Conservation (phyloP, 2,329 filamentous ascomycete species). For the Diaporthe capsici region DNA sequence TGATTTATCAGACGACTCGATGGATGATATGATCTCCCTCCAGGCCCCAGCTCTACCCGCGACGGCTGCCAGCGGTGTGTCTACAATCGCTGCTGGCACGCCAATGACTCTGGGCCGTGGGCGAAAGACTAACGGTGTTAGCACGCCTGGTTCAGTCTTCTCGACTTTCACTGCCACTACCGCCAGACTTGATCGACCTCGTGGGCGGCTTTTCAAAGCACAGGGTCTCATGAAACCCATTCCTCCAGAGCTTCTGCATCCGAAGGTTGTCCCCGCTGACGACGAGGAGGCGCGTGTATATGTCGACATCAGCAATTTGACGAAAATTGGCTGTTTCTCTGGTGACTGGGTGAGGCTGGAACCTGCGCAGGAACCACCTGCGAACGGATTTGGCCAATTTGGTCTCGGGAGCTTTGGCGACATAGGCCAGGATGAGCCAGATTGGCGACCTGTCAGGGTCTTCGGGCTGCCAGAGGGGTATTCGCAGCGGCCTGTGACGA, state of each 20-base stretch:
- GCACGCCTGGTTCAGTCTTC: constrained; percentile 89
- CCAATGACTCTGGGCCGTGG: constrained; percentile 81
- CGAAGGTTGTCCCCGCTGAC: constrained; percentile 81
- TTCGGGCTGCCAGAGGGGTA: constrained; percentile 89
- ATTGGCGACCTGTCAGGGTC: constrained; percentile 88
- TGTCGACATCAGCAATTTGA: constrained; percentile 87
- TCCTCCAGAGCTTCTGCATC: constrained; percentile 84
- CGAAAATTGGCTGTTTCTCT: constrained; percentile 95
- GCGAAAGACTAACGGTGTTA: constrained; percentile 76
- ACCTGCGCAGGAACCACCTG: constrained; percentile 79
- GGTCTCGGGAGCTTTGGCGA: constrained; percentile 77
- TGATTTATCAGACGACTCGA: constrained; percentile 86
- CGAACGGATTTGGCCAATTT: constrained; percentile 76
- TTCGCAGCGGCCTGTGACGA: constrained; percentile 71
- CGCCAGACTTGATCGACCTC: constrained; percentile 78
- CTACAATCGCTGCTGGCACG: constrained; percentile 84
- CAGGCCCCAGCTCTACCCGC: constrained; percentile 83
- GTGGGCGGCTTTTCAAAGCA: constrained; percentile 86
- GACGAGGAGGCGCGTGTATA: constrained; percentile 93
- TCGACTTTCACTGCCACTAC: constrained; percentile 91
- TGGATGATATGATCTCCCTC: constrained; percentile 94
- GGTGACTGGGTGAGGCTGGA: constrained; percentile 96
- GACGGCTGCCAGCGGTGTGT: constrained; percentile 83
- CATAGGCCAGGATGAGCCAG: constrained; percentile 71
- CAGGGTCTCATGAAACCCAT: constrained; percentile 82